These are phyloP conservation scores for Barbarea vulgaris DNA, from an alignment of 345 rosid genomes.

Conservation along the genomic window DNA sequence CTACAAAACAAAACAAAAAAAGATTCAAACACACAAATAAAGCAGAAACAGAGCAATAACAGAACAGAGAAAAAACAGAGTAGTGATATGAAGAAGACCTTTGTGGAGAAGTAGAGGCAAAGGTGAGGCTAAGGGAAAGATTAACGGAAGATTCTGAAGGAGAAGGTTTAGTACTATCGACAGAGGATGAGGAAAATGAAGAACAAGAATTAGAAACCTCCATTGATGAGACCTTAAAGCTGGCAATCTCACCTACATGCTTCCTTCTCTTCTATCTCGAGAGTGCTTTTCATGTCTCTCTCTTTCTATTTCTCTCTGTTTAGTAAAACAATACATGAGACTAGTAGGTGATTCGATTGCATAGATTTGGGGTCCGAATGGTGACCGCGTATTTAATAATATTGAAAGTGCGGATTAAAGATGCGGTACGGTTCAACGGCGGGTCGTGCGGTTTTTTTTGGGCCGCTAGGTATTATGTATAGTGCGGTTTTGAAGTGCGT, in stretches of 20 bases:
- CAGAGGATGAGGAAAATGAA: constrained; percentile 39
- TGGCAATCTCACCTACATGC: constrained; percentile 25
- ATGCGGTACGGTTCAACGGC: no score
- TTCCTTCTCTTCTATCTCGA: constrained; percentile 25
- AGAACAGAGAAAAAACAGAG: constrained; percentile 23
- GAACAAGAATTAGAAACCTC: constrained; percentile 34
- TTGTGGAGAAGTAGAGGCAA: constrained; percentile 36
- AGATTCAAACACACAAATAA: background rate
- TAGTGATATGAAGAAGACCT: constrained; percentile 33
- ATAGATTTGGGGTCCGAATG: no score
- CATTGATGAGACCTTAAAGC: constrained; percentile 36
- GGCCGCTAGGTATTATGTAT: no score
- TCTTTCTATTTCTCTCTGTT: constrained; percentile 27
- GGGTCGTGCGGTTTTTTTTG: no score
- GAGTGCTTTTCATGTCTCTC: constrained; percentile 41
- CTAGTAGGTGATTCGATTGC: constrained; percentile 30
- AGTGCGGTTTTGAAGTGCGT: no score
- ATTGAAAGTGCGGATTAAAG: no score
- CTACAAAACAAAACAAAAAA: constrained; percentile 27
- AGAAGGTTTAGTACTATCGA: constrained; percentile 35
- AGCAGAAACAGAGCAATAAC: background rate
- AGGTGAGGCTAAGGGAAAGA: constrained; percentile 42
- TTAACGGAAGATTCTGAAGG: constrained; percentile 38
- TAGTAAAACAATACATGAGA: constrained; percentile 30
- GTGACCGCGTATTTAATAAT: no score